A percentile compares a stretch with the other conserved stretches of the same genome.
Conservation (phyloP, 192 early-diverging fungal genomes). For the Lobosporangium transversale region DNA sequence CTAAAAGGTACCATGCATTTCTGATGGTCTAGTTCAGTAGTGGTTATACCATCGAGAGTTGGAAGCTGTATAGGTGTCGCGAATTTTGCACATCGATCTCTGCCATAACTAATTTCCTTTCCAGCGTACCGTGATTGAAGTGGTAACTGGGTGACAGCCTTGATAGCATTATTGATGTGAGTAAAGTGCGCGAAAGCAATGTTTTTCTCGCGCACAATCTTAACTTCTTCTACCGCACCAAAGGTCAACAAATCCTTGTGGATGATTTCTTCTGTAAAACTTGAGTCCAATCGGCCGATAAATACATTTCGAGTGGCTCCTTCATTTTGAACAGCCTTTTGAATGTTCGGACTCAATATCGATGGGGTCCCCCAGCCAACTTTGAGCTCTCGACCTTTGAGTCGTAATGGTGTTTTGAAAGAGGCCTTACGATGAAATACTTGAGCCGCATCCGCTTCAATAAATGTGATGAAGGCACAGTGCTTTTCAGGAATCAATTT, state of each 20-base stretch:
- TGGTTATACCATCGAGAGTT: constrained; percentile 27
- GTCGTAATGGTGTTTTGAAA: constrained; percentile 51
- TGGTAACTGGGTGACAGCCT: constrained; percentile 73
- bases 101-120: constrained; percentile 80
- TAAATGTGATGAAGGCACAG: constrained; percentile 85
- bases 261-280: constrained; percentile 64
- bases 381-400: constrained; percentile 71
- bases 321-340: constrained; percentile 65
- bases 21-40: not conserved
- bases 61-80: not conserved
- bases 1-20: constrained; percentile 16
- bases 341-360: constrained; percentile 59
- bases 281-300: constrained; percentile 76
- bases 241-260: constrained; percentile 71
- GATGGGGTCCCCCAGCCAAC: constrained; percentile 83
- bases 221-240: constrained; percentile 79
- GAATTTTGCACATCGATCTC: constrained; percentile 78
- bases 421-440: constrained; percentile 68
- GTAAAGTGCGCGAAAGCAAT: constrained; percentile 91
- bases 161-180: constrained; percentile 73
- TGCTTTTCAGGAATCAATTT: constrained; percentile 80
- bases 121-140: constrained; percentile 64
- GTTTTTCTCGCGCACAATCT: constrained; percentile 74
- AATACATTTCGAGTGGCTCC: constrained; percentile 86
- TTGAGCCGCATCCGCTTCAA: constrained; percentile 71